These are phyloP conservation scores for Staphylotrichum longicolle DNA, from an alignment of 495 filamentous ascomycete genomes.

Conservation along the genomic window DNA sequence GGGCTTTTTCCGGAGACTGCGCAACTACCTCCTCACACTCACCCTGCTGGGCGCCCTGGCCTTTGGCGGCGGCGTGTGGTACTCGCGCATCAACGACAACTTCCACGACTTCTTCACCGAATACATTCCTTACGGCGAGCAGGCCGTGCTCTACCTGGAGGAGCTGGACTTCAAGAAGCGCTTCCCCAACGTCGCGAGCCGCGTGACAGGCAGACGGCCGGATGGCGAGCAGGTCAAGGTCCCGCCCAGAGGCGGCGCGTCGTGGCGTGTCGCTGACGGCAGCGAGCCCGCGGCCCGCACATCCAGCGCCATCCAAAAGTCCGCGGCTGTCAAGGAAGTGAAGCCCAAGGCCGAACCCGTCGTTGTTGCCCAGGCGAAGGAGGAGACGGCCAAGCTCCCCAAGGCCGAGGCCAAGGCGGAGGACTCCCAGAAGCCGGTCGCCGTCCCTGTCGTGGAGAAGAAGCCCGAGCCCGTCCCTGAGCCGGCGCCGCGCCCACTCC, in stretches of 20 bases:
- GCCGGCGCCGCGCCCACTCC: background rate
- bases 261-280: slow-evolving; percentile 68
- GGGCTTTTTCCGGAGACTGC: slow-evolving; percentile 67
- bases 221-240: slow-evolving; percentile 77
- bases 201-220: slow-evolving; percentile 41
- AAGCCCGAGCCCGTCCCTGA: slow-evolving; percentile 1
- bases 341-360: slow-evolving; percentile 31
- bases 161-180: slow-evolving; percentile 90
- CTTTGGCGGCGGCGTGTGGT: slow-evolving; percentile 86
- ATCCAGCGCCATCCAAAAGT: slow-evolving; percentile 44
- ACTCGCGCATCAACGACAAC: slow-evolving; percentile 89
- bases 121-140: slow-evolving; percentile 92
- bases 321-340: slow-evolving; percentile 33
- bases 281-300: slow-evolving; percentile 41
- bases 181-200: slow-evolving; percentile 70
- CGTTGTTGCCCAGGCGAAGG: slow-evolving; percentile 32
- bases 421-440: slow-evolving; percentile 16
- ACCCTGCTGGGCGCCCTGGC: slow-evolving; percentile 68
- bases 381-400: slow-evolving; percentile 38
- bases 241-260: slow-evolving; percentile 79
- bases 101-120: slow-evolving; percentile 99
- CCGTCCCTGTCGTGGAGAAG: slow-evolving; percentile 15
- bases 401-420: slow-evolving; percentile 33
- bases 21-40: slow-evolving; percentile 66
- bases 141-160: slow-evolving; percentile 94